phyloP scores from a whole-genome alignment of 2,329 filamentous ascomycete species.

The Cadophora gregata region DNA sequence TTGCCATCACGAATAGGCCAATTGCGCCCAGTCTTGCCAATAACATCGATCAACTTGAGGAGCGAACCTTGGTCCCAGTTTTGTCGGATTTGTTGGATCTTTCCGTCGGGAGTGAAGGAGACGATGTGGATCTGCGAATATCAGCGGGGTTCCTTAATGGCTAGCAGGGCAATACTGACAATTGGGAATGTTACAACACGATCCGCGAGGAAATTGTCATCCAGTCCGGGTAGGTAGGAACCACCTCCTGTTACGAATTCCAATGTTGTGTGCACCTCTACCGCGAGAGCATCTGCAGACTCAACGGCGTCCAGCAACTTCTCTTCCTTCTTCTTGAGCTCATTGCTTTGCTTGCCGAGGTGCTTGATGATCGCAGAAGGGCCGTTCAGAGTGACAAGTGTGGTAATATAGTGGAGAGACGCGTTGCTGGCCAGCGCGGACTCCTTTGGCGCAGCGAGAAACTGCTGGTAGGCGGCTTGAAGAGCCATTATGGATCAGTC shows the following conservation, averaged over 20 bases:
- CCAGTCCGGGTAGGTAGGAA: slow-evolving; percentile 83
- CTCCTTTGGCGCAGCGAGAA: slow-evolving; percentile 70
- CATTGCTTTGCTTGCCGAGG: slow-evolving; percentile 70
- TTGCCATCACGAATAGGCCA: slow-evolving; percentile 92
- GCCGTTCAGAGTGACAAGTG: slow-evolving; percentile 75
- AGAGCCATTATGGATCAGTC: slow-evolving; percentile 50
- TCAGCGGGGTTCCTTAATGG: slow-evolving; percentile 26
- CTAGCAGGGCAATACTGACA: slow-evolving; percentile 59
- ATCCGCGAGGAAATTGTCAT: slow-evolving; percentile 93
- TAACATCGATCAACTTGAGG: slow-evolving; percentile 91
- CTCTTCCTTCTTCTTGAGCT: slow-evolving; percentile 84
- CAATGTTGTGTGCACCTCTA: slow-evolving; percentile 82
- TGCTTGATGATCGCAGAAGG: slow-evolving; percentile 83
- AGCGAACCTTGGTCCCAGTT: slow-evolving; percentile 96
- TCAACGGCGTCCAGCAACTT: slow-evolving; percentile 78
- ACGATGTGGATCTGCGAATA: slow-evolving; percentile 80
- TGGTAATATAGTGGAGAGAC: slow-evolving; percentile 87
- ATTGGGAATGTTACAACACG: slow-evolving; percentile 79
- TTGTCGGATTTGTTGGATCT: slow-evolving; percentile 85
- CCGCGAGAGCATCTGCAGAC: slow-evolving; percentile 68
- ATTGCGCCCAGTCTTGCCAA: slow-evolving; percentile 86
- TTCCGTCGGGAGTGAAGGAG: slow-evolving; percentile 75
- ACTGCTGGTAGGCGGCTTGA: slow-evolving; percentile 70
- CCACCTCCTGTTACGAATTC: slow-evolving; percentile 85
- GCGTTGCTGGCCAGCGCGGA: slow-evolving; percentile 69